Percentiles rank a stretch among this genome's conserved stretches.
These are phyloP conservation scores for Sporisorium exsertum DNA, from an alignment of 1,284 basidiomycete genomes.

Conservation along the genomic window DNA sequence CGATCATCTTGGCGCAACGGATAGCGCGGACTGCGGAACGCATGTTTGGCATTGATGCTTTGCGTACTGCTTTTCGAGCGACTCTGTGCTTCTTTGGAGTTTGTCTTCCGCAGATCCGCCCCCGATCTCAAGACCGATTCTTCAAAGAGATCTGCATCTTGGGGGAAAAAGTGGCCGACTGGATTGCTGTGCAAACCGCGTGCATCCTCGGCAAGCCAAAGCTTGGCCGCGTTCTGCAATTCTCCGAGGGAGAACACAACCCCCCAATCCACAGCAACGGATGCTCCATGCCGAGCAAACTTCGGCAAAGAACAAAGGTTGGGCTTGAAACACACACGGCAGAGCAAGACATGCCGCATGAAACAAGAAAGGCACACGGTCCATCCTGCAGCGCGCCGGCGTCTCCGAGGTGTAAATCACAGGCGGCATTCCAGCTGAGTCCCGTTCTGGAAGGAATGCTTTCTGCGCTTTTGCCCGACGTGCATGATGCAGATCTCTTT, in stretches of 20 bases:
- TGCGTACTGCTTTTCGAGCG: too few species aligned
- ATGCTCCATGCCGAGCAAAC: slow-evolving; percentile 1
- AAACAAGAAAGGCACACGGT: not conserved
- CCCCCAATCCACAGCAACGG: not conserved
- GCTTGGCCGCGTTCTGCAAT: not conserved
- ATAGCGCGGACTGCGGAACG: too few species aligned
- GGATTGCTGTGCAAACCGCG: not conserved
- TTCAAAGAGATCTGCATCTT: slow-evolving; percentile 3
- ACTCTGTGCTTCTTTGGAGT: too few species aligned
- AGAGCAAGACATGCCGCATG: too few species aligned
- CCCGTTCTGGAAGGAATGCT: not conserved
- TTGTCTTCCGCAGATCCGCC: slow-evolving; percentile 5
- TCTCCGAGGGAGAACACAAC: not conserved
- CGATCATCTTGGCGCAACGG: too few species aligned
- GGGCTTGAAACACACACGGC: not conserved
- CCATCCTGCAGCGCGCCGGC: not conserved
- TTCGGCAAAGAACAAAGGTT: not conserved
- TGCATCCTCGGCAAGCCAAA: not conserved
- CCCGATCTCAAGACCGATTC: not conserved
- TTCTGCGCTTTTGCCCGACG: slow-evolving; percentile 18
- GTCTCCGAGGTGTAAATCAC: not conserved
- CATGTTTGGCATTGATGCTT: too few species aligned
- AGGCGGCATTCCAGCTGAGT: not conserved
- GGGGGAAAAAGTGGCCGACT: not conserved
- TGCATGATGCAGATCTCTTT: slow-evolving; percentile 29